These are phyloP conservation scores for Apiospora arundinis DNA, from an alignment of 2,329 filamentous ascomycete species.

Conservation along the genomic window DNA sequence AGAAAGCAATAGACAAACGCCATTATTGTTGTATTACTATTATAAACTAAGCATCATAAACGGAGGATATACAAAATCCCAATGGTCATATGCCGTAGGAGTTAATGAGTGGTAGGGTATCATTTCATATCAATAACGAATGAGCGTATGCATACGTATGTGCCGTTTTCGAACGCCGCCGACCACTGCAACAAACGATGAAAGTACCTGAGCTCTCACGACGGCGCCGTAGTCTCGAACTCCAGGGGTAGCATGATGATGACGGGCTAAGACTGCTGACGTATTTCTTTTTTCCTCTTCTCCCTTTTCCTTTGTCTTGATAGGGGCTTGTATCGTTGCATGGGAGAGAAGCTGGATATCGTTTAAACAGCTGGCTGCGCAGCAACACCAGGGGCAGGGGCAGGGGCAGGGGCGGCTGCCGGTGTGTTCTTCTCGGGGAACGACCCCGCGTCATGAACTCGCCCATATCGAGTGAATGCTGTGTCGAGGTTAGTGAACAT, in stretches of 20 bases:
- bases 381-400: not conserved
- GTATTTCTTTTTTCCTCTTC: not conserved
- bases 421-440: slow-evolving; percentile 53
- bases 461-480: slow-evolving; percentile 61
- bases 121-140: not conserved
- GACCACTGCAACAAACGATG: not conserved
- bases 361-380: slow-evolving; percentile 31
- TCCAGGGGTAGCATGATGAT: not conserved
- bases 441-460: slow-evolving; percentile 49
- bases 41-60: not conserved
- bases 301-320: too few species aligned
- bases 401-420: not conserved
- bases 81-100: not conserved
- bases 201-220: not conserved
- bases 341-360: not conserved
- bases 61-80: too few species aligned
- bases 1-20: not conserved
- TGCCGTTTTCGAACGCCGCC: not conserved
- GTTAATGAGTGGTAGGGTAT: slow-evolving; percentile 9
- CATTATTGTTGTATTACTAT: not conserved
- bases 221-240: not conserved
- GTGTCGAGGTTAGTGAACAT: not conserved
- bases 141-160: not conserved
- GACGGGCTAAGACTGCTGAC: not conserved
- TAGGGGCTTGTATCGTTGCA: too few species aligned